A percentile compares a stretch with the other conserved stretches of the same genome.
phyloP scores from a whole-genome alignment of 768 basidiomycete species.

The Boletus sp. region DNA sequence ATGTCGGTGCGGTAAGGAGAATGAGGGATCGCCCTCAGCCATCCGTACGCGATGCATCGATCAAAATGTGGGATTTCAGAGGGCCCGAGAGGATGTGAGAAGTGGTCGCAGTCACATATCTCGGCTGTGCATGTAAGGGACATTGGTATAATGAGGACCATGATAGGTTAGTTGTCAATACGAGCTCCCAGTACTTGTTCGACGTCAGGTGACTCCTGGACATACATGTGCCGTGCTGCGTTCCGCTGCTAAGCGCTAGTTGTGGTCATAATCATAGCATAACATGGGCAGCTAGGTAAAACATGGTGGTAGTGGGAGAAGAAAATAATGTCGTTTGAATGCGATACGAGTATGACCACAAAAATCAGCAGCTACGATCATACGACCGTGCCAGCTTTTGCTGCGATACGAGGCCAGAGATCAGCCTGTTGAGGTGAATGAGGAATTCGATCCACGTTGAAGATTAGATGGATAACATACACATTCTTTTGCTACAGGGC shows the following conservation, averaged over 20 bases:
- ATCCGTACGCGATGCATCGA: constrained; percentile 25
- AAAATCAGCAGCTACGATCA: constrained; percentile 39
- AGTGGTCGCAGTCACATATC: neutral
- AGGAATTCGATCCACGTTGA: neutral
- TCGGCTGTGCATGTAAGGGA: neutral
- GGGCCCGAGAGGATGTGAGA: neutral
- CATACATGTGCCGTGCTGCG: neutral
- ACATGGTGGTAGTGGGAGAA: constrained; percentile 9
- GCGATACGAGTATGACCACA: constrained; percentile 12
- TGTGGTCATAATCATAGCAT: constrained; percentile 23
- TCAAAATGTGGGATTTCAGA: constrained; percentile 27
- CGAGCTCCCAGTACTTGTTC: neutral
- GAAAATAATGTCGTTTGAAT: neutral
- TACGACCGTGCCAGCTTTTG: constrained; percentile 98
- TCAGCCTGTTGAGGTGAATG: constrained; percentile 61
- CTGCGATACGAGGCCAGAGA: constrained; percentile 99
- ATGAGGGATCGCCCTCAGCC: constrained; percentile 17
- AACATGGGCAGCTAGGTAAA: constrained; percentile 17
- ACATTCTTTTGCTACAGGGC: constrained; percentile 99
- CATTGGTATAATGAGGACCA: no score
- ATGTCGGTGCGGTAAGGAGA: neutral
- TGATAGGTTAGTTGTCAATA: neutral
- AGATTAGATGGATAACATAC: constrained; percentile 46
- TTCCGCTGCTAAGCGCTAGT: neutral
- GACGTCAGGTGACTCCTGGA: no score